phyloP scores from a whole-genome alignment of 495 filamentous ascomycete species.

The Penicillium antarcticum region DNA sequence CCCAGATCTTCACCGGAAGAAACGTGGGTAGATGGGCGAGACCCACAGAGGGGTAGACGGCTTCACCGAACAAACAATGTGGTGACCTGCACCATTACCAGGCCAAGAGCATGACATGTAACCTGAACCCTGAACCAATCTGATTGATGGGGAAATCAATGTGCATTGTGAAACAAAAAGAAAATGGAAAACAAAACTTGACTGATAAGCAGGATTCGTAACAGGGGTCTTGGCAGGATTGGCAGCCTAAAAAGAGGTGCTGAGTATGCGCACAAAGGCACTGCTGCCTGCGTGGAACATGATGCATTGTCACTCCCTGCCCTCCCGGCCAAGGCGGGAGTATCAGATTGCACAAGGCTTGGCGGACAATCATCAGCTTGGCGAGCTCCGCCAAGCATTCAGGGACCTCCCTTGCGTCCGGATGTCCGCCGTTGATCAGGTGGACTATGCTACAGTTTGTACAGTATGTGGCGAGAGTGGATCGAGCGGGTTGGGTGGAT shows the following conservation, averaged over 20 bases:
- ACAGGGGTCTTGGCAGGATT: constrained; percentile 7
- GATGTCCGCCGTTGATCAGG: constrained; percentile 7
- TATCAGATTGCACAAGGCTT: constrained; percentile 38
- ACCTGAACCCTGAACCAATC: neutral
- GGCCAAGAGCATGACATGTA: neutral
- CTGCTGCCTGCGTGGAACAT: constrained; percentile 16
- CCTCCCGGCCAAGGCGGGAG: constrained; percentile 23
- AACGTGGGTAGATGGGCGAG: constrained; percentile 12
- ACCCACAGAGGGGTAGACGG: constrained; percentile 6
- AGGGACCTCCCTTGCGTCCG: constrained; percentile 23
- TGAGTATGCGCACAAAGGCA: neutral
- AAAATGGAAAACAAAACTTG: neutral
- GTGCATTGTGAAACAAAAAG: neutral
- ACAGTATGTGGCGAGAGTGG: neutral
- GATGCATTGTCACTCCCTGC: constrained; percentile 10
- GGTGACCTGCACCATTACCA: neutral
- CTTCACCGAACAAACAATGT: constrained; percentile 1
- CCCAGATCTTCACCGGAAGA: constrained; percentile 20
- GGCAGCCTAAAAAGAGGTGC: constrained; percentile 6
- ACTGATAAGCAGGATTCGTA: constrained; percentile 8
- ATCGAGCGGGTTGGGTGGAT: neutral
- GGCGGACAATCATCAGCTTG: constrained; percentile 33
- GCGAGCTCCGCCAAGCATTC: constrained; percentile 33
- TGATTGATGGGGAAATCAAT: neutral
- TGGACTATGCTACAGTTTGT: neutral